These are phyloP conservation scores for Lantana camara DNA, from an alignment of 257 asterid genomes.

Conservation along the genomic window DNA sequence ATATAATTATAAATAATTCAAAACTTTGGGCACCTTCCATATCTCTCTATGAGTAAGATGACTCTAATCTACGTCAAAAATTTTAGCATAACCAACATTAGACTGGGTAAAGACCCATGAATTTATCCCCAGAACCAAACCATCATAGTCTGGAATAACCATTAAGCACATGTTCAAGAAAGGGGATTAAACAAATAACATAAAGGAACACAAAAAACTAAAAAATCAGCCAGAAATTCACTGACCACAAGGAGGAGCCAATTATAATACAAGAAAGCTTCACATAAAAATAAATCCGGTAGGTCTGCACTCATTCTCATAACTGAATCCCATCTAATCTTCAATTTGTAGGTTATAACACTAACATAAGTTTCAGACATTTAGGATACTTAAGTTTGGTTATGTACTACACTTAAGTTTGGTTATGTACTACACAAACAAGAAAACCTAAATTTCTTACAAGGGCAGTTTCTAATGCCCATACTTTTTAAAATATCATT, in stretches of 20 bases:
- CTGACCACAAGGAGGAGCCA: constrained; percentile 98
- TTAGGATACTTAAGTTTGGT: too few species aligned
- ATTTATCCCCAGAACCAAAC: constrained; percentile 99
- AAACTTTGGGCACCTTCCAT: constrained; percentile 77
- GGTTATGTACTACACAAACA: too few species aligned
- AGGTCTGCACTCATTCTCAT: constrained; percentile 97
- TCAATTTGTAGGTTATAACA: constrained; percentile 37
- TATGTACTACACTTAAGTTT: too few species aligned
- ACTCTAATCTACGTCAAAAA: constrained; percentile 91
- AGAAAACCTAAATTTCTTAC: too few species aligned
- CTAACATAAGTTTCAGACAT: too few species aligned
- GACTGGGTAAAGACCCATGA: constrained; percentile 87
- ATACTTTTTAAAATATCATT: too few species aligned
- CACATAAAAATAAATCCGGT: constrained; percentile 87
- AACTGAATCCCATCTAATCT: constrained; percentile 99
- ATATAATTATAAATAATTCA: neutral
- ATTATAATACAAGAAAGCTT: constrained; percentile 97
- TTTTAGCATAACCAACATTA: constrained; percentile 73
- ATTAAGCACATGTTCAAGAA: constrained; percentile 25
- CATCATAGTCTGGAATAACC: constrained; percentile 77
- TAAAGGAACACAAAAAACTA: constrained; percentile 14
- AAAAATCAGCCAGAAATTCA: constrained; percentile 31
- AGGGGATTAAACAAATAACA: constrained; percentile 3
- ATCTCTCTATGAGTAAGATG: constrained; percentile 91
- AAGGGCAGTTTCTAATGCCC: too few species aligned